Evolutionary conservation across 306 rosid genomes (phyloP), one percentile per base, ranked within the genome.

Genomic region (Ammopiptanthus mongolicus): DNA sequence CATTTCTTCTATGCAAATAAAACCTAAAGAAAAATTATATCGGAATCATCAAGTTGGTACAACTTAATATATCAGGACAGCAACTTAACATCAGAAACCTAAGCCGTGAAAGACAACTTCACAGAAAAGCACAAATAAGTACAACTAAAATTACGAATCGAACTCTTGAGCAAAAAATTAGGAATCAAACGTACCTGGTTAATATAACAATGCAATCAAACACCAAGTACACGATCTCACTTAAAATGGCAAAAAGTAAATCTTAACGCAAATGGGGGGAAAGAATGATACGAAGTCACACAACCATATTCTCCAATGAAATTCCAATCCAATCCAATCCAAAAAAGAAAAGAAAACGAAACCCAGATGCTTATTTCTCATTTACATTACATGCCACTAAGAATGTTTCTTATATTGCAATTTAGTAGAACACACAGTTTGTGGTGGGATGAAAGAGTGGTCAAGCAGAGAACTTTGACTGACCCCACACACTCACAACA

Each of bases 131-230:
- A 47, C 11, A 7, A 29, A 15, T 11, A 13, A 34, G 9, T 7
- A 21, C 28, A 19, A 19, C 65, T 5, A n/a, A 58, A 23, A 58
- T 15, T 6, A 31, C 59, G 58, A 71, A 70, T 36, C 42, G 15
- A 41, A 76, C 28, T 1, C 41, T 36, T 7, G 2, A 36, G 41
- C 41, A 6, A 36, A 36, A 36, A 34, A 29, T n/a, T n/a, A n/a
- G 66, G 60, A 71, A 70, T 36, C 31, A 22, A 41, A 76, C 15
- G 48, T 36, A 62, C 42, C 31, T 3, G 17, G 12, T 57, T 7
- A 34, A 22, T 59, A 59, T 28, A 48, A 19, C 65, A 74, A 36
- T 73, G 65, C 55, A 66, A 69, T 34, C 52, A 76, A 77, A 73
- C 50, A 42, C 19, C 48, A 64, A 64, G 56, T 6, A 39, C 9